Evolutionary conservation across 176 grass and related monocot genomes (phyloP).

Genomic region (Aegilops bicornis): DNA sequence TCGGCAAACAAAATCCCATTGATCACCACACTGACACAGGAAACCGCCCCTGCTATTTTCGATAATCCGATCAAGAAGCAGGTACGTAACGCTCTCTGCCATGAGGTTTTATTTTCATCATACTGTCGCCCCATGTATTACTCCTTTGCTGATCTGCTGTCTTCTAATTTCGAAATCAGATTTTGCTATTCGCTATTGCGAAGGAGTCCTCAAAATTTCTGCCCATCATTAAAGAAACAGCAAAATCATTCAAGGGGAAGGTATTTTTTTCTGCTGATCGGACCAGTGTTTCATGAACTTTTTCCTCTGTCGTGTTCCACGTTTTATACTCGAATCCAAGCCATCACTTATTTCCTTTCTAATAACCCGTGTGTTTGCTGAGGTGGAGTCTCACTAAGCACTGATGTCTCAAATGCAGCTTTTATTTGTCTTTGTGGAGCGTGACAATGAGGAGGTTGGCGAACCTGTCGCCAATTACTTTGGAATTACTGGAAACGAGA

Average conservation of each 20-base stretch:
- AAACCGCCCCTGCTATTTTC: constrained; percentile 74
- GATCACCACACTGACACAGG: constrained; percentile 73
- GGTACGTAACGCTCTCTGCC: constrained; percentile 33
- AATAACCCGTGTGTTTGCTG: not conserved
- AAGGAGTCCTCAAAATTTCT: constrained; percentile 59
- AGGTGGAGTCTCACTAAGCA: not conserved
- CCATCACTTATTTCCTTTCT: not conserved
- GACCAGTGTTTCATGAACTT: not conserved
- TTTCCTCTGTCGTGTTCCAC: not conserved
- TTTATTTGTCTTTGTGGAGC: constrained; percentile 91
- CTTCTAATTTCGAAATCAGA: constrained; percentile 34
- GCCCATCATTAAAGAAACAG: constrained; percentile 73
- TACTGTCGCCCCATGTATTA: not conserved
- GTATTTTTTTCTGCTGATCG: constrained; percentile 39
- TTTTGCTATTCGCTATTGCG: constrained; percentile 83
- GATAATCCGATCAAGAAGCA: constrained; percentile 95
- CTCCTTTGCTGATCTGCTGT: constrained; percentile 12
- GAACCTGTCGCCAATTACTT: constrained; percentile 93
- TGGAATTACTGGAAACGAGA: constrained; percentile 64
- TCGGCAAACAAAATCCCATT: constrained; percentile 84
- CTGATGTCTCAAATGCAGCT: constrained; percentile 48
- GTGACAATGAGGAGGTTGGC: constrained; percentile 77
- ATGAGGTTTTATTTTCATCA: constrained; percentile 6
- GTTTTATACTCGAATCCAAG: not conserved
- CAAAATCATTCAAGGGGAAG: constrained; percentile 91